A percentile compares a stretch with the other conserved stretches of the same genome.
phyloP scores from a whole-genome alignment of 805 yeast species.

The Lachancea lanzarotensis region DNA sequence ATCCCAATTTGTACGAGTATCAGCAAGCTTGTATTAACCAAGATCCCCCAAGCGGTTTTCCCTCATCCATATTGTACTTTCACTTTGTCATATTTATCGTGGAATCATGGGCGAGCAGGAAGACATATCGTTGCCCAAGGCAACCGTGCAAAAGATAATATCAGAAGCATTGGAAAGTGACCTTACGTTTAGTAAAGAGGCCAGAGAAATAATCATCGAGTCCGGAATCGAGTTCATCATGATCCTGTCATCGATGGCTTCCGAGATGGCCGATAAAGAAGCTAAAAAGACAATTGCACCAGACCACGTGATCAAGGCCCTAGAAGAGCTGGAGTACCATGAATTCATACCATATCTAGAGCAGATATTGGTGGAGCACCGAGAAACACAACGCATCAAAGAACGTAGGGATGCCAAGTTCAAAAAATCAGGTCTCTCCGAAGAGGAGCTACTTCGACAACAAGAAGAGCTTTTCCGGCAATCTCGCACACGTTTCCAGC shows the following conservation, averaged over 20 bases:
- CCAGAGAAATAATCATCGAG: constrained; percentile 90
- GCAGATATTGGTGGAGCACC: constrained; percentile 76
- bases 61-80: no score
- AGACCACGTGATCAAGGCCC: constrained; percentile 89
- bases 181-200: constrained; percentile 82
- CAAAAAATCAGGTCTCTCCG: constrained; percentile 85
- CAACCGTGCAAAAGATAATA: constrained; percentile 93
- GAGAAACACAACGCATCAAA: constrained; percentile 78
- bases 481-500: constrained; percentile 58
- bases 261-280: constrained; percentile 94
- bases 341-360: constrained; percentile 80
- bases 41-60: no score
- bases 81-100: no score
- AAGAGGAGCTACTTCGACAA: constrained; percentile 84
- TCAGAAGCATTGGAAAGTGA: constrained; percentile 87
- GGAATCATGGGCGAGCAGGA: constrained; percentile 29
- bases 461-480: constrained; percentile 89
- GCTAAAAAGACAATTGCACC: constrained; percentile 94
- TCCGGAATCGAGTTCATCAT: constrained; percentile 94
- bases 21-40: no score
- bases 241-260: constrained; percentile 88
- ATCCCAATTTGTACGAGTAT: no score
- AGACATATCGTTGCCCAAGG: constrained; percentile 46
- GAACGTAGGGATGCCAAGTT: constrained; percentile 90
- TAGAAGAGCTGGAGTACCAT: constrained; percentile 77